Evolutionary conservation across 257 asterid genomes (phyloP).

Genomic region (Handroanthus guayacan): DNA sequence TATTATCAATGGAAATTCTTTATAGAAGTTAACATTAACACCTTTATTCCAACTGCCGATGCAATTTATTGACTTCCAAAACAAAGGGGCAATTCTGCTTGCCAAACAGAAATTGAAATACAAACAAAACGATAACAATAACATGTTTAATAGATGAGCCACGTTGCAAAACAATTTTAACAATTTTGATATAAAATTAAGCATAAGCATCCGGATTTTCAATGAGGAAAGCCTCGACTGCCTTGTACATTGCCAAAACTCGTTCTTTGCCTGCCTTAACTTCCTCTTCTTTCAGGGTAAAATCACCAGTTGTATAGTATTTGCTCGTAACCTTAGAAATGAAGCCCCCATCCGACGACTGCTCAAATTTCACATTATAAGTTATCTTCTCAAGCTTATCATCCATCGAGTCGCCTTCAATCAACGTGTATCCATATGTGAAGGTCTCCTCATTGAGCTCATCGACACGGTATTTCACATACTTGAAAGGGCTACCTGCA

Average conservation of each 20-base stretch:
- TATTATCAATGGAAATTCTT: no score
- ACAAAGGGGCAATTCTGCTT: no score
- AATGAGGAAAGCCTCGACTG: constrained; percentile 35
- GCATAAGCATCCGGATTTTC: constrained; percentile 38
- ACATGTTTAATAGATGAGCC: no score
- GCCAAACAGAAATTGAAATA: no score
- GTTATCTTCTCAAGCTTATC: constrained; percentile 39
- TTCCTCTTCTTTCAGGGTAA: constrained; percentile 34
- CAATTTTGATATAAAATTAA: not conserved
- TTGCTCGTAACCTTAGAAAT: constrained; percentile 39
- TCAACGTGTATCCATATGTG: constrained; percentile 31
- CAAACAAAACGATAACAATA: no score
- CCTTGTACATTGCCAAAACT: constrained; percentile 26
- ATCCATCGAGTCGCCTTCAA: constrained; percentile 31
- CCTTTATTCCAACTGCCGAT: no score
- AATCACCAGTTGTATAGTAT: constrained; percentile 30
- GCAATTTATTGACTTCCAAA: no score
- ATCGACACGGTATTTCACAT: constrained; percentile 32
- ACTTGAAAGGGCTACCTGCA: constrained; percentile 31
- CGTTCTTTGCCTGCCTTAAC: constrained; percentile 35
- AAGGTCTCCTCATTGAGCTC: constrained; percentile 27
- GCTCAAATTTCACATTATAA: constrained; percentile 30
- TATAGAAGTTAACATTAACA: no score
- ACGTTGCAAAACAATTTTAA: no score
- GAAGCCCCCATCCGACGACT: constrained; percentile 31